Percentiles rank a stretch among this genome's conserved stretches.
These are phyloP conservation scores for Ciborinia camelliae DNA, from an alignment of 2,329 filamentous ascomycete genomes.

Conservation along the genomic window DNA sequence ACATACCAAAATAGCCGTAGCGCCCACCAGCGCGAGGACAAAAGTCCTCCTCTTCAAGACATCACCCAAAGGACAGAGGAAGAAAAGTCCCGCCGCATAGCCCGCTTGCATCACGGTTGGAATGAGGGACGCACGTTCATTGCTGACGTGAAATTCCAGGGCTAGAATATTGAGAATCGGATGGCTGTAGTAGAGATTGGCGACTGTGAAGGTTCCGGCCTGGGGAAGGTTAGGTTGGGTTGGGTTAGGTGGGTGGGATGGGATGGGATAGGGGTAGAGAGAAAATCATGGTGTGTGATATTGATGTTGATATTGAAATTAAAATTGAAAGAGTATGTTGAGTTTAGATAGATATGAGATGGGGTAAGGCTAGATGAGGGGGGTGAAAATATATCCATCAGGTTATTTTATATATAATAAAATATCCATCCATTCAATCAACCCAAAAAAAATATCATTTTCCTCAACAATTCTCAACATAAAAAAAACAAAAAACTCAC, in stretches of 20 bases:
- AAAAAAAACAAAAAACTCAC: constrained; percentile 32
- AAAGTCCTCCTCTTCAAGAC: constrained; percentile 40
- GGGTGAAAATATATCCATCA: too few relatives aligned
- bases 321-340: too few relatives aligned
- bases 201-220: constrained; percentile 65
- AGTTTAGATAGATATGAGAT: too few relatives aligned
- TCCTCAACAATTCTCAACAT: not conserved
- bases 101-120: constrained; percentile 77
- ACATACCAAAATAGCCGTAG: not conserved
- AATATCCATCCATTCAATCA: too few relatives aligned
- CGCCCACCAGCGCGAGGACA: too few relatives aligned
- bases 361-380: too few relatives aligned
- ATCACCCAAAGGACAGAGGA: constrained; percentile 75
- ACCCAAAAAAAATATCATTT: too few relatives aligned
- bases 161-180: constrained; percentile 76
- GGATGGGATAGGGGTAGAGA: too few relatives aligned
- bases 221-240: too few relatives aligned
- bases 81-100: constrained; percentile 69
- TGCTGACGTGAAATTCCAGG: constrained; percentile 64
- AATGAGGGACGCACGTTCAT: constrained; percentile 63
- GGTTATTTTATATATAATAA: not conserved
- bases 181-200: constrained; percentile 79
- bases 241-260: too few relatives aligned
- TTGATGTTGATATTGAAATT: too few relatives aligned
- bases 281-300: too few relatives aligned